phyloP scores from a whole-genome alignment of 345 rosid genomes.

The Cardamine occulta region DNA sequence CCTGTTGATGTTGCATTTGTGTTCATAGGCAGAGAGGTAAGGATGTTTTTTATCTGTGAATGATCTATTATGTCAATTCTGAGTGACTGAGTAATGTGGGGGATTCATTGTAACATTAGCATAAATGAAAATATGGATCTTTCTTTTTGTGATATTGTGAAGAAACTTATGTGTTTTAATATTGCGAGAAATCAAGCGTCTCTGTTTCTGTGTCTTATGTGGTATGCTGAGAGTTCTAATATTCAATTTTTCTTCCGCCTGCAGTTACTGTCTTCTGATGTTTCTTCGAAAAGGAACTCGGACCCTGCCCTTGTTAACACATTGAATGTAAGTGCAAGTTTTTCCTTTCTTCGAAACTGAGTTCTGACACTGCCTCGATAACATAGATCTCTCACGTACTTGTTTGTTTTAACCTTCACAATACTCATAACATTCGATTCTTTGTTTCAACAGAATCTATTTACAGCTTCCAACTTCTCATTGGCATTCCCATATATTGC shows the following conservation, averaged over 20 bases:
- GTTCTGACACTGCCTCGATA: not conserved
- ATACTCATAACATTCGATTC: conserved; percentile 15
- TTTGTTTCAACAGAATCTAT: conserved; percentile 61
- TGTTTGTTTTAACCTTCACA: not conserved
- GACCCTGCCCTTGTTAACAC: conserved; percentile 65
- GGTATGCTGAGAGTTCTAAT: conserved; percentile 7
- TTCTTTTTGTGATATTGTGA: conserved; percentile 14
- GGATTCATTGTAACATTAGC: not conserved
- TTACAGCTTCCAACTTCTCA: conserved; percentile 72
- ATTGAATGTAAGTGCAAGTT: conserved; percentile 61
- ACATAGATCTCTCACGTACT: conserved; percentile 14
- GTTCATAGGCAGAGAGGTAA: conserved; percentile 91
- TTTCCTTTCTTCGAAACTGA: not conserved
- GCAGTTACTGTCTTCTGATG: conserved; percentile 76
- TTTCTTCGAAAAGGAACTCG: conserved; percentile 56
- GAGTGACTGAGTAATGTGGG: not conserved
- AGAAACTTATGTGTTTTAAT: conserved; percentile 12
- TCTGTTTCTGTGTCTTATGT: conserved; percentile 8
- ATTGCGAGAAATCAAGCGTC: not conserved
- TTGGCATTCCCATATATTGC: conserved; percentile 90
- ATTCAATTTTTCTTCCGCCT: conserved; percentile 23
- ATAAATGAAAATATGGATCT: not conserved
- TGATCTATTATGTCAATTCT: not conserved
- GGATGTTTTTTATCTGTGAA: not conserved
- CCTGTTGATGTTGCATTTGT: conserved; percentile 75